Conservation (phyloP, 1,139 yeast species). For the Kluyveromyces sp. region DNA sequence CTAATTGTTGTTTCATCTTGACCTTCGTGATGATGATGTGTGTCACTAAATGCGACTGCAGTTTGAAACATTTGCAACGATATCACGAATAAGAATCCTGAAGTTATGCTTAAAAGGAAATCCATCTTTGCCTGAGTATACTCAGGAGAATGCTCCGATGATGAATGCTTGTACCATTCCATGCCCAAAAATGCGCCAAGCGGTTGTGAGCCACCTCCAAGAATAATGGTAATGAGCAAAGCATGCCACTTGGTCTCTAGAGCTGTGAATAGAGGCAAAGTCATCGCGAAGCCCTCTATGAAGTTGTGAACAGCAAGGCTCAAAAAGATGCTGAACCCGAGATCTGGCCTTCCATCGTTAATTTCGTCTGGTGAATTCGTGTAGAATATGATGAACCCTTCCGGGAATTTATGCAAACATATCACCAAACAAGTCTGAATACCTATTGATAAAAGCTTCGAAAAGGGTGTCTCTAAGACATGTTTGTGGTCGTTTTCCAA, state of each 20-base stretch:
- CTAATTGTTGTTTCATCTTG: slow-evolving; percentile 23
- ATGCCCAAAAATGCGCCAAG: slow-evolving; percentile 77
- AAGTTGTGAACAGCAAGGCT: slow-evolving; percentile 85
- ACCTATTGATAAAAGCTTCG: slow-evolving; percentile 76
- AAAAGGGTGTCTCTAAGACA: slow-evolving; percentile 68
- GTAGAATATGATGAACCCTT: slow-evolving; percentile 74
- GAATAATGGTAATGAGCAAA: slow-evolving; percentile 50
- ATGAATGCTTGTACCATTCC: slow-evolving; percentile 38
- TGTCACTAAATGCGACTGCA: slow-evolving; percentile 33
- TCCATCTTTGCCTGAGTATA: slow-evolving; percentile 18
- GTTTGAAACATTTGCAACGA: slow-evolving; percentile 73
- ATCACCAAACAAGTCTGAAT: slow-evolving; percentile 85
- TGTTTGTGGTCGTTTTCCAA: slow-evolving; percentile 55
- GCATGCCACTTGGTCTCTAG: slow-evolving; percentile 58
- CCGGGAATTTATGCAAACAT: slow-evolving; percentile 86
- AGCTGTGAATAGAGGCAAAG: slow-evolving; percentile 79
- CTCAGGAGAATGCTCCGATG: slow-evolving; percentile 13
- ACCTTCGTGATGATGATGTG: slow-evolving; percentile 31
- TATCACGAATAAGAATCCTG: slow-evolving; percentile 77
- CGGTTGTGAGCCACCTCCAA: slow-evolving; percentile 87
- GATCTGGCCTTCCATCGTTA: slow-evolving; percentile 40
- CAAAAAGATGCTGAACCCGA: slow-evolving; percentile 75
- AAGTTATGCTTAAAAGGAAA: slow-evolving; percentile 57
- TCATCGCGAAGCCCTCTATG: slow-evolving; percentile 94
- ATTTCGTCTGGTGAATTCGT: slow-evolving; percentile 23